phyloP scores from a whole-genome alignment of 2,329 filamentous ascomycete species.

The Penicillium decumbens region DNA sequence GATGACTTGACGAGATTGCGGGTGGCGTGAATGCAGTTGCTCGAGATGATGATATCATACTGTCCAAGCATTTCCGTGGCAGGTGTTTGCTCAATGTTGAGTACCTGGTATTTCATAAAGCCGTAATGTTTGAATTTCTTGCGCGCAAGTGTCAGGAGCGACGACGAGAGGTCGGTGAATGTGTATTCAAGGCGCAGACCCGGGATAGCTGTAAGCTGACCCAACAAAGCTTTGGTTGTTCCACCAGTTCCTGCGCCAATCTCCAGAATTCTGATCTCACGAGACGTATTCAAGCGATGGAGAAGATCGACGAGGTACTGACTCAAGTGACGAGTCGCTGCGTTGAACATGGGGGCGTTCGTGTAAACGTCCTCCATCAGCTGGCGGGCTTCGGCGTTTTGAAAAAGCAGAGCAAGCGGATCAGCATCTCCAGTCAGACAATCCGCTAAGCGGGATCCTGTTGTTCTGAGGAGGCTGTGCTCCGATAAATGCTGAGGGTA shows the following conservation, averaged over 20 bases:
- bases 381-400: constrained; percentile 19
- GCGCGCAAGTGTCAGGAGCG: constrained; percentile 30
- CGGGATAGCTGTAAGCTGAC: background rate
- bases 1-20: constrained; percentile 9
- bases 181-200: constrained; percentile 32
- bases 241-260: constrained; percentile 10
- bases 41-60: constrained; percentile 26
- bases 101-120: constrained; percentile 29
- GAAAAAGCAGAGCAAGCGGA: constrained; percentile 40
- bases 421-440: constrained; percentile 39
- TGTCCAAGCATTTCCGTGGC: background rate
- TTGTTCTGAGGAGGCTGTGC: constrained; percentile 31
- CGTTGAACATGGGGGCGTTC: constrained; percentile 10
- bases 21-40: constrained; percentile 33
- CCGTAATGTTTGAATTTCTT: constrained; percentile 25
- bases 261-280: background rate
- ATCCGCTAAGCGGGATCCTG: constrained; percentile 35
- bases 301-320: constrained; percentile 4
- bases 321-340: background rate
- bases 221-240: constrained; percentile 28
- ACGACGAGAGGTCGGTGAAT: constrained; percentile 36
- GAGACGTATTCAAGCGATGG: background rate
- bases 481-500: constrained; percentile 34
- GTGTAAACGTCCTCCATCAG: constrained; percentile 3
- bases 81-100: constrained; percentile 33